A percentile compares a stretch with the other conserved stretches of the same genome.
These are phyloP conservation scores for Fusarium sp. DNA, from an alignment of 2,329 filamentous ascomycete species.

Conservation along the genomic window DNA sequence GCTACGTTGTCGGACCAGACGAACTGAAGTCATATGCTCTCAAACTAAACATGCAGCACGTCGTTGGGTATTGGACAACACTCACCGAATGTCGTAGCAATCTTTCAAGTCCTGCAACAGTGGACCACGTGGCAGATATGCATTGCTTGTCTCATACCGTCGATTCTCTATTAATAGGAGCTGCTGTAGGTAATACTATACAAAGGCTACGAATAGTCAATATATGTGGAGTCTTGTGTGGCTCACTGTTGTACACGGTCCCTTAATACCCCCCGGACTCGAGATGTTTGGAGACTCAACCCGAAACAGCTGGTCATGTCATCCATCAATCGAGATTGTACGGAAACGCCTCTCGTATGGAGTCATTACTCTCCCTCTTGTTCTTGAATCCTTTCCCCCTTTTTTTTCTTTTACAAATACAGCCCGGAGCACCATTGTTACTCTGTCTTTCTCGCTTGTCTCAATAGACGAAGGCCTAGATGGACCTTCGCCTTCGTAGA, in stretches of 20 bases:
- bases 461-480: slow-evolving; percentile 8
- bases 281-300: slow-evolving; percentile 11
- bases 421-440: neutral
- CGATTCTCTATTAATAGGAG: slow-evolving; percentile 4
- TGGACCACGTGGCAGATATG: neutral
- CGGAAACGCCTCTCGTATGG: slow-evolving; percentile 31
- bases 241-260: slow-evolving; percentile 42
- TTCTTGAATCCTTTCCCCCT: neutral
- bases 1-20: neutral
- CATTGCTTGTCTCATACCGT: neutral
- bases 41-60: neutral
- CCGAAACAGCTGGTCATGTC: slow-evolving; percentile 10
- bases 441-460: neutral
- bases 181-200: slow-evolving; percentile 30
- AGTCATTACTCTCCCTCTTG: neutral
- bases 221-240: slow-evolving; percentile 41
- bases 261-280: neutral
- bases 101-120: neutral
- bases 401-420: neutral
- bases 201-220: slow-evolving; percentile 24
- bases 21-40: neutral
- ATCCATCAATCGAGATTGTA: slow-evolving; percentile 15
- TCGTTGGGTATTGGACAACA: neutral
- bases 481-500: slow-evolving; percentile 38
- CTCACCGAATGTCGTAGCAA: neutral